Evolutionary conservation across 139 green algal genomes (phyloP), one percentile per base, ranked within the genome.

Genomic region (Coelastrella sp.): DNA sequence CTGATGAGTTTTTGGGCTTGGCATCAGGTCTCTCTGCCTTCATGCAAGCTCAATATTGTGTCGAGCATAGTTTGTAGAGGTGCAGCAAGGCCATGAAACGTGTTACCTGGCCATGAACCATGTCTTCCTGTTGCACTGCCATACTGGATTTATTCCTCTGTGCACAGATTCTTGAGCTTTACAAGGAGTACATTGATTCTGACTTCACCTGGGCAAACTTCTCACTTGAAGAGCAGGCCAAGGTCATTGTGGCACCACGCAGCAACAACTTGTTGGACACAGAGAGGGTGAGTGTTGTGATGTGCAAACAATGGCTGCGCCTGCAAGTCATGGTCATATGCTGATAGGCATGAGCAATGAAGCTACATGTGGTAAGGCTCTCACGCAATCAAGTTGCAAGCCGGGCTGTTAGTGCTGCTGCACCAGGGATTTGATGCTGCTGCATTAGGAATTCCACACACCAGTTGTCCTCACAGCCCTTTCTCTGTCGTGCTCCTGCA

Each of bases 211-310:
- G 96, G 96, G 75, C 75, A 25, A 98, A 99, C 91, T 99, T 98
- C 83, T 93, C 90, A 0, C 40, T 98, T n/a, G 96, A 99, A 88
- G 96, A 99, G 92, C 97, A 99, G 91, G 94, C 95, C 75, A 98
- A 99, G 92, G 95, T 99, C 51, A 98, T 99, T 81, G 92, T 97
- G 38, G 97, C 97, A 21, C 96, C 97, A 17, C 93, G 97, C 75
- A 98, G 93, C 85, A 99, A 99, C 92, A 99, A 99, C 87, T 85
- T 98, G 80, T 85, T 99, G 71, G 96, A 98, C 89, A 98, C 95
- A 21, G 91, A 91, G 48, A 86, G 95, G 91, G 92, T 96, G 81
- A 76, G 82, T 57, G 45, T 13, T 57, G 45, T 13, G 45, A 23
- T 57, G 45, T 57, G 11, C 45, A 57, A 57, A 13, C 45, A 57